Conservation (phyloP, 73 alveolate species). For the Tetrahymena elliotti region DNA sequence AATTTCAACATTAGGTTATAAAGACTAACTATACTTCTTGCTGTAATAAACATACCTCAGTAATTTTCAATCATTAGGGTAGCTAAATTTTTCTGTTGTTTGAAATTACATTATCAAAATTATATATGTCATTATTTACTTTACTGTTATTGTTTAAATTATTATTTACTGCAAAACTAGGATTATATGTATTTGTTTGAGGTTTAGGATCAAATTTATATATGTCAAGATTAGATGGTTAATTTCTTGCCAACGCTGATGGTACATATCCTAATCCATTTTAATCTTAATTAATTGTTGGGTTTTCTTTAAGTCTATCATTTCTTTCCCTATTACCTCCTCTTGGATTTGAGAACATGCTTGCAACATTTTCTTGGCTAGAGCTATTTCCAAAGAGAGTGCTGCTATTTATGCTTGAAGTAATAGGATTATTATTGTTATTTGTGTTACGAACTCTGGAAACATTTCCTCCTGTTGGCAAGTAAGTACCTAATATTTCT, state of each 20-base stretch:
- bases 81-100: background rate
- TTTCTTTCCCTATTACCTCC: background rate
- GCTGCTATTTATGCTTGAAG: background rate
- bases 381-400: background rate
- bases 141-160: background rate
- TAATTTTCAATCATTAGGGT: background rate
- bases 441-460: background rate
- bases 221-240: background rate
- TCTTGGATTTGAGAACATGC: background rate
- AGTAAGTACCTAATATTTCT: background rate
- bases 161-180: background rate
- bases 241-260: background rate
- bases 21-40: no score
- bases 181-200: background rate
- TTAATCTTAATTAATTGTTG: background rate
- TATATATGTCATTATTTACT: background rate
- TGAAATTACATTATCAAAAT: background rate
- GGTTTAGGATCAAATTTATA: background rate
- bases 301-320: background rate
- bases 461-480: background rate
- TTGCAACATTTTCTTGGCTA: background rate
- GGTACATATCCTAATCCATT: background rate
- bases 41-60: background rate
- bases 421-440: background rate
- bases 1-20: background rate